A percentile compares a stretch with the other conserved stretches of the same genome.
Evolutionary conservation across 495 filamentous ascomycete genomes (phyloP).

Genomic region (Penicillium subrubescens): DNA sequence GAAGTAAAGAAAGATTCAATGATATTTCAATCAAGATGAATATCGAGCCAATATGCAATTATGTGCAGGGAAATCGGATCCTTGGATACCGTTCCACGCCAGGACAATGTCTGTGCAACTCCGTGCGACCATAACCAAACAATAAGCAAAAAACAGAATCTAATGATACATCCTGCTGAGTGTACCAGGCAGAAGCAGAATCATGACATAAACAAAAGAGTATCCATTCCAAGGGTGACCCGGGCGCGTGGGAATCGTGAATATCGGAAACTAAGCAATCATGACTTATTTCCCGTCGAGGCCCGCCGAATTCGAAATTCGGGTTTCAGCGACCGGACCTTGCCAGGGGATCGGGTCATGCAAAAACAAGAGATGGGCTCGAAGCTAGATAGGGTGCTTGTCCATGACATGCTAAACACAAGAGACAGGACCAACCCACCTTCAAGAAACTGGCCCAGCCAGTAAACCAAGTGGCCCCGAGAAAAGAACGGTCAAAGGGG

Average conservation of each 20-base stretch:
- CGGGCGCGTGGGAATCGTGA: slow-evolving; percentile 4
- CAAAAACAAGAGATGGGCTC: background rate
- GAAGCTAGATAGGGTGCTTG: background rate
- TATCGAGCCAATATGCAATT: slow-evolving; percentile 22
- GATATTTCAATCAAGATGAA: slow-evolving; percentile 8
- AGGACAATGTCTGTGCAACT: slow-evolving; percentile 24
- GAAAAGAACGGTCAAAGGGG: slow-evolving; percentile 2
- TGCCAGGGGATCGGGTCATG: slow-evolving; percentile 10
- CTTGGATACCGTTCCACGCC: slow-evolving; percentile 22
- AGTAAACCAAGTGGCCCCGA: background rate
- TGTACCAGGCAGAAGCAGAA: slow-evolving; percentile 11
- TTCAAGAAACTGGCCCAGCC: slow-evolving; percentile 13
- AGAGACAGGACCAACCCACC: background rate
- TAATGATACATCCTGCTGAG: slow-evolving; percentile 24
- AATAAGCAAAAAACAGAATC: background rate
- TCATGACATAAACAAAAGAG: slow-evolving; percentile 2
- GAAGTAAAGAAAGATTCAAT: background rate
- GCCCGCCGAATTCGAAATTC: slow-evolving; percentile 6
- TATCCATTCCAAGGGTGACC: background rate
- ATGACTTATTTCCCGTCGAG: slow-evolving; percentile 1
- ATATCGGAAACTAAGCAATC: background rate
- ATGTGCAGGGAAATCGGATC: slow-evolving; percentile 13
- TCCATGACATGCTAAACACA: background rate
- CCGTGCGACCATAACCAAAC: slow-evolving; percentile 17
- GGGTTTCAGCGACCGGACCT: slow-evolving; percentile 12